Evolutionary conservation across 805 yeast species (phyloP).

Genomic region (Wickerhamiella spandovensis): DNA sequence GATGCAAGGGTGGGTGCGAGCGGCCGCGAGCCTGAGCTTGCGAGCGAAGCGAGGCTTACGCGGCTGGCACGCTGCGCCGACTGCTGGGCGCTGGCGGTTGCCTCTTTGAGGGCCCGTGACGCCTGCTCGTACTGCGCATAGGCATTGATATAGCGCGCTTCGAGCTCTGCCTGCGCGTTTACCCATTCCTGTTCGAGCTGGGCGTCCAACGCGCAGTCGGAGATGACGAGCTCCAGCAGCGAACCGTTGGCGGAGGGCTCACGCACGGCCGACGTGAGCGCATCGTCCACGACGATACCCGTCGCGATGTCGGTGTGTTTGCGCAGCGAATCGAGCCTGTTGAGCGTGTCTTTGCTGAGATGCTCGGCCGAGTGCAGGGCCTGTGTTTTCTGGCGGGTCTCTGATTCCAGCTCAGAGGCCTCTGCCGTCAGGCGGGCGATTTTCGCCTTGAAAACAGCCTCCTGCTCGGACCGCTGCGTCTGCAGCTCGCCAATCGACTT

Average conservation of each 20-base stretch:
- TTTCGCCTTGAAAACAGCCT: slow-evolving; percentile 8
- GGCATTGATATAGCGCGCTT: slow-evolving; percentile 23
- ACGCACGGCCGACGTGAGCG: slow-evolving; percentile 6
- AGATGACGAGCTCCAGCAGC: slow-evolving; percentile 11
- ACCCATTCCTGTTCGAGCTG: slow-evolving; percentile 24
- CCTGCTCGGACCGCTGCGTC: slow-evolving; percentile 11
- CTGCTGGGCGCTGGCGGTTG: slow-evolving; percentile 14
- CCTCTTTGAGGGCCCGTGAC: slow-evolving; percentile 11
- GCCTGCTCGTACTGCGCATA: slow-evolving; percentile 24
- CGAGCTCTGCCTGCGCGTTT: slow-evolving; percentile 22
- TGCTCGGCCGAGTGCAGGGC: not conserved
- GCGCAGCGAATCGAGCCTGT: slow-evolving; percentile 8
- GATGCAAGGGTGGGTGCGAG: not conserved
- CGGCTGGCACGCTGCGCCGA: slow-evolving; percentile 3
- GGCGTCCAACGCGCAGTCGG: slow-evolving; percentile 18
- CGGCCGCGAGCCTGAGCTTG: not conserved
- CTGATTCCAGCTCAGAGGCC: not conserved
- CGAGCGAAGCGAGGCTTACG: not conserved
- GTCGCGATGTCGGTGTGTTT: slow-evolving; percentile 14
- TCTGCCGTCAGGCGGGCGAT: not conserved
- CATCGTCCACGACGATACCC: slow-evolving; percentile 9
- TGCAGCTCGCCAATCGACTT: slow-evolving; percentile 6
- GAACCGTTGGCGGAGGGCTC: slow-evolving; percentile 12
- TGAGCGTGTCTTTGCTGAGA: not conserved
- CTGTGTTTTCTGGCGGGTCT: not conserved